Conservation (phyloP, 2,329 filamentous ascomycete genomes). For the Microsporum canis region DNA sequence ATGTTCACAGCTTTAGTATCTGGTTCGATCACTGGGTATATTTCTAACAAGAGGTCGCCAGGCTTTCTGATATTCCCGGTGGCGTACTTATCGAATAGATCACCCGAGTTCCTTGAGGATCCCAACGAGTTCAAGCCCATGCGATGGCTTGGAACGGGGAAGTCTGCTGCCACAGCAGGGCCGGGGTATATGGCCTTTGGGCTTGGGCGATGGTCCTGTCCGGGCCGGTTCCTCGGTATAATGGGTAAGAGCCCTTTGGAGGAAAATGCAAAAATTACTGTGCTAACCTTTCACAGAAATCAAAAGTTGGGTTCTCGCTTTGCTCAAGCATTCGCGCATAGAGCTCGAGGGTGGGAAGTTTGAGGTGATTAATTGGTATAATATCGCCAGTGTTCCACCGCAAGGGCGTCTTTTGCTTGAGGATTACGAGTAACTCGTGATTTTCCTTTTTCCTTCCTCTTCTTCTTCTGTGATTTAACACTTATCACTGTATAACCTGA, state of each 20-base stretch:
- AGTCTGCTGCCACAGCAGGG: neutral
- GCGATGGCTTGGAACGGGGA: neutral
- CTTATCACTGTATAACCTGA: too few species aligned
- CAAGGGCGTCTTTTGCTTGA: neutral
- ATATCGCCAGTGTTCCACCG: neutral
- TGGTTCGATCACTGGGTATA: neutral
- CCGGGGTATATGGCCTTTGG: neutral
- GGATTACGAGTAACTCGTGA: neutral
- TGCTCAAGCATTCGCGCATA: neutral
- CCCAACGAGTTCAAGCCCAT: neutral
- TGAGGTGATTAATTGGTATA: neutral
- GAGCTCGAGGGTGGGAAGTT: neutral
- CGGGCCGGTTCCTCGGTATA: neutral
- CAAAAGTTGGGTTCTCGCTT: neutral
- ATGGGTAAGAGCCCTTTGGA: neutral
- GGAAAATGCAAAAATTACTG: neutral
- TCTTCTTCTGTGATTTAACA: neutral
- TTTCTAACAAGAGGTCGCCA: neutral
- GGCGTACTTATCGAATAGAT: neutral
- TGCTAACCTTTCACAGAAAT: neutral
- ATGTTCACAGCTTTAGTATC: neutral
- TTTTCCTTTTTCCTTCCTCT: neutral
- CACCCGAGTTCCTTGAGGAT: neutral
- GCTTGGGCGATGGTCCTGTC: neutral
- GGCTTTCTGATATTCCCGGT: neutral